Base-by-base conservation (phyloP, 306 rosid species). In the Arachis hypogaea region DNA sequence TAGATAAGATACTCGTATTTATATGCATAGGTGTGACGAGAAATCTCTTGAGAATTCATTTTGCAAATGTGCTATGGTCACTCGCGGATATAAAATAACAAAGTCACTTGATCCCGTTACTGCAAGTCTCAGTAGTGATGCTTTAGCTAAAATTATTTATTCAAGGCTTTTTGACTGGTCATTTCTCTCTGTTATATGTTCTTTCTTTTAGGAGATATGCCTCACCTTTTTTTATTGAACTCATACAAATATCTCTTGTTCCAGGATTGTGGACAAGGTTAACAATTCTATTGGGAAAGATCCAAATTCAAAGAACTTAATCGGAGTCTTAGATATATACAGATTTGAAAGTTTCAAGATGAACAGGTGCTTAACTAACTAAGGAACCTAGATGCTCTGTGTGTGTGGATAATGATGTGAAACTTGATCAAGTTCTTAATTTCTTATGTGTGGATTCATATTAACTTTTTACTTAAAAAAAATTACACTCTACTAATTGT, bases 301-400 rank as follows among this genome's bases (percentile, higher is more conserved):
- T 85, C 88, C 88, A 44, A 63, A 69, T 77, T 89, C 96, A 33
- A 92, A 86, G 68, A 58, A 73, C 82, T 82, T 94, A 86, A 94
- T 94, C 66, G 98, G 98, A 64, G 96, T 94, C 80, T 80, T 94
- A 66, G 98, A 94, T 92, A 94, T 94, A 79, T 94, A 94, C 75
- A 97, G 98, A 85, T 94, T 94, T 55, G 98, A 94, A 83, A 94
- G 98, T 92, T 94, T 94, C 97, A 94, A 94, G 95, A 94, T 96
- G 84, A 94, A 94, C 92, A 94, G 98, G 98, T 94, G 85, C 91
- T 84, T 91, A 86, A 78, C 86, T 45, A 76, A 65, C 54, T 38
- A 22, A 14, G 70, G 41, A 46, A 46, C 72, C 36, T 58, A 4
- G 3, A 50, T 64, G 73, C 30, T 74, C 11, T 66, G 16, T 50